Percentiles rank a stretch among this genome's conserved stretches.
Conservation (phyloP, 1,284 basidiomycete genomes). For the Inonotus hispidus region DNA sequence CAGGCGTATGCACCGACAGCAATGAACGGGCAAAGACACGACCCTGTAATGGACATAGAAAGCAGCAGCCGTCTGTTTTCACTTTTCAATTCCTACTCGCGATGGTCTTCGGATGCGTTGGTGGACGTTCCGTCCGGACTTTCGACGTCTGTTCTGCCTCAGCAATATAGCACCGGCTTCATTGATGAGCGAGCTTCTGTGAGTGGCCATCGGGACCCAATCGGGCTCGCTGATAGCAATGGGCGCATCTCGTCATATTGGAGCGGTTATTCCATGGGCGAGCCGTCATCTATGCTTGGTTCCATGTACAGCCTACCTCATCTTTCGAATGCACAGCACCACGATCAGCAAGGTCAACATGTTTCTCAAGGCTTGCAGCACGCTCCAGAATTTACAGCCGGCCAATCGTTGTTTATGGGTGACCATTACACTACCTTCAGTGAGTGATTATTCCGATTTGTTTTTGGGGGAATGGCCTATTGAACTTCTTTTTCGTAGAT, state of each 20-base stretch:
- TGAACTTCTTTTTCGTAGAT: background rate
- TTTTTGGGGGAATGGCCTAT: background rate
- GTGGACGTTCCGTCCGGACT: constrained; percentile 39
- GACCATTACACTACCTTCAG: constrained; percentile 15
- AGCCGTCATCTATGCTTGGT: constrained; percentile 27
- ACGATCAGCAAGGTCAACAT: constrained; percentile 7
- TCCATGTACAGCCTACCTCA: constrained; percentile 17
- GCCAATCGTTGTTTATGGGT: constrained; percentile 7
- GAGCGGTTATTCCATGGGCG: constrained; percentile 55
- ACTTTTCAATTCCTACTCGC: constrained; percentile 34
- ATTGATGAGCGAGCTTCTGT: constrained; percentile 32
- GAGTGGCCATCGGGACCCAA: constrained; percentile 17
- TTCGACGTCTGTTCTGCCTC: constrained; percentile 61
- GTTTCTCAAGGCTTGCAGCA: constrained; percentile 6
- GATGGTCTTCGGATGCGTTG: constrained; percentile 42
- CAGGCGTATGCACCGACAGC: background rate
- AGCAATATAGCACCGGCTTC: constrained; percentile 65
- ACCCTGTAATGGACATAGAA: background rate
- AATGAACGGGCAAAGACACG: constrained; percentile 11
- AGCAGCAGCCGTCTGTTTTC: background rate
- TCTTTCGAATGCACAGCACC: background rate
- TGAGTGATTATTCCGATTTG: background rate
- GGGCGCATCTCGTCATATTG: constrained; percentile 50
- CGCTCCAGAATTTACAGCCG: background rate
- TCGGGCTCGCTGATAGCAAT: constrained; percentile 23